These are phyloP conservation scores for Colletotrichum lindemuthianum DNA, from an alignment of 2,329 filamentous ascomycete species.

Conservation along the genomic window DNA sequence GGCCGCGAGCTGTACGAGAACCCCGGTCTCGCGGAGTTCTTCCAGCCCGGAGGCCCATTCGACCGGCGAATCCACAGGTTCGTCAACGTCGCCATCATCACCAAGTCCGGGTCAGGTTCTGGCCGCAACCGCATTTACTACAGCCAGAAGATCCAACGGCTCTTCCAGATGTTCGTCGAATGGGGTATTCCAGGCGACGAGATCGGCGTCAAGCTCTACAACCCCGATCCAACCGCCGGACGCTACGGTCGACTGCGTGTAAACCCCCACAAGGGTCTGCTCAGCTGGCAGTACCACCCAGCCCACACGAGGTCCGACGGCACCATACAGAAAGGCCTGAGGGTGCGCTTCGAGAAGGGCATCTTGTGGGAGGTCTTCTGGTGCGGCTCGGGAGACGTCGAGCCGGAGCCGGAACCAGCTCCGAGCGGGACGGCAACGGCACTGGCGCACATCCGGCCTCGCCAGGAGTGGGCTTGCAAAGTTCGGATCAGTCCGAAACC, in stretches of 20 bases:
- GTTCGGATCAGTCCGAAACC: not conserved
- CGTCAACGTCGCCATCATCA: slow-evolving; percentile 21
- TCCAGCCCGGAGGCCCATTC: slow-evolving; percentile 2
- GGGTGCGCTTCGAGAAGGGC: slow-evolving; percentile 27
- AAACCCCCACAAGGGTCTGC: slow-evolving; percentile 10
- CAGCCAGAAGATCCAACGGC: slow-evolving; percentile 8
- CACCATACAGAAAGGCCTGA: slow-evolving; percentile 5
- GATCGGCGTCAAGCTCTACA: slow-evolving; percentile 3
- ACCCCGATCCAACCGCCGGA: not conserved
- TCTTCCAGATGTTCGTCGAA: slow-evolving; percentile 3
- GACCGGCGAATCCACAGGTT: slow-evolving; percentile 22
- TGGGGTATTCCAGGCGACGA: slow-evolving; percentile 9
- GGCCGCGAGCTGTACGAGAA: slow-evolving; percentile 1
- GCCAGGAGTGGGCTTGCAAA: no score
- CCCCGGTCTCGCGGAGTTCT: slow-evolving; percentile 13
- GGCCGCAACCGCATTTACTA: not conserved
- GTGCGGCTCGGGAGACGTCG: slow-evolving; percentile 24
- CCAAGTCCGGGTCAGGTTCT: not conserved
- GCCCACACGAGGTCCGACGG: not conserved
- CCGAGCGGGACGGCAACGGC: no score
- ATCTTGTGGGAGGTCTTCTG: slow-evolving; percentile 43
- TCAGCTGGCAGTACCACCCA: slow-evolving; percentile 34
- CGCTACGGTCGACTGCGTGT: not conserved
- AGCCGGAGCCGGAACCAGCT: no score
- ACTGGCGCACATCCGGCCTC: no score